These are phyloP conservation scores for Lepiota venenata DNA, from an alignment of 768 basidiomycete species.

Conservation along the genomic window DNA sequence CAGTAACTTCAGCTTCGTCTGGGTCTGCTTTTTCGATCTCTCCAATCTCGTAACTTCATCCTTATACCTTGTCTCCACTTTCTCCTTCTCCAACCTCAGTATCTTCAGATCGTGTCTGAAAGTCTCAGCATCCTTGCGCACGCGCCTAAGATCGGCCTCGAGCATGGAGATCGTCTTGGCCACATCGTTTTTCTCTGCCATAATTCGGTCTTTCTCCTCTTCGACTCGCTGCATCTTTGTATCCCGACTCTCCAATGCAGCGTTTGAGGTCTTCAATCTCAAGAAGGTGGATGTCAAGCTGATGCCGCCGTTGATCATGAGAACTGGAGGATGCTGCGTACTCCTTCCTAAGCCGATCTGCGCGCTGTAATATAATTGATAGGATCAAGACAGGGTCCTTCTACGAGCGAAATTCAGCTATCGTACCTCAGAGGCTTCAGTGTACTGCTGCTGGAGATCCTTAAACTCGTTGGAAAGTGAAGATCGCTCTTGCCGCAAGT, in stretches of 20 bases:
- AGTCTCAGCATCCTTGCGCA: conserved; percentile 71
- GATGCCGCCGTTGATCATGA: conserved; percentile 69
- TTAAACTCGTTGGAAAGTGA: conserved; percentile 68
- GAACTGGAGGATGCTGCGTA: conserved; percentile 58
- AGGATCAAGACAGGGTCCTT: neutral
- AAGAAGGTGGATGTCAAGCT: conserved; percentile 65
- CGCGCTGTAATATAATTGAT: conserved; percentile 34
- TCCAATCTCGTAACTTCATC: conserved; percentile 57
- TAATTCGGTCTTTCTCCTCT: conserved; percentile 60
- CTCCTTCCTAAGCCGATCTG: conserved; percentile 56
- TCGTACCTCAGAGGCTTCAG: conserved; percentile 65
- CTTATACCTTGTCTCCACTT: conserved; percentile 47
- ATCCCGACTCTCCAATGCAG: conserved; percentile 57
- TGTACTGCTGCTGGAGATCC: conserved; percentile 63
- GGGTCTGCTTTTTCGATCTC: conserved; percentile 62
- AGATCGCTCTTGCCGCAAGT: conserved; percentile 74
- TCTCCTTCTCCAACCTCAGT: conserved; percentile 66
- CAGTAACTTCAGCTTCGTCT: conserved; percentile 61
- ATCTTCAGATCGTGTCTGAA: conserved; percentile 76
- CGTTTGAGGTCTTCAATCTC: conserved; percentile 79
- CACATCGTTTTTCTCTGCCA: conserved; percentile 62
- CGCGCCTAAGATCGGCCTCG: conserved; percentile 72
- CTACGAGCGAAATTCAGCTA: neutral
- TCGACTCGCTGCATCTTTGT: conserved; percentile 61
- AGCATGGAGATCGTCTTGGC: conserved; percentile 61